These are phyloP conservation scores for Aureobasidium sp. DNA, from an alignment of 2,329 filamentous ascomycete species.

Conservation along the genomic window DNA sequence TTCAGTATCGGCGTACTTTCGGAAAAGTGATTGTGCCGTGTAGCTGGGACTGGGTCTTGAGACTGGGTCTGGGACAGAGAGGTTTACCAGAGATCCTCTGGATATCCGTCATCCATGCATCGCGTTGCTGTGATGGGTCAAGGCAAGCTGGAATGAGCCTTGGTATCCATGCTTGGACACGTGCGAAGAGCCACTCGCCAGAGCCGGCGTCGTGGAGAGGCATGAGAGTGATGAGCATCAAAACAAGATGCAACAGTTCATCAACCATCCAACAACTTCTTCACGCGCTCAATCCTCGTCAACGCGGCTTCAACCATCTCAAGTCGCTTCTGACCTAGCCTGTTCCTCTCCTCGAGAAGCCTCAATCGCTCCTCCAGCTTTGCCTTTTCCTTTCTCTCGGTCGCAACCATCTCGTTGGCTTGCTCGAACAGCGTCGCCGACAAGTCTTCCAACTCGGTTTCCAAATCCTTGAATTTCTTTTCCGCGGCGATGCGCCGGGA, in stretches of 20 bases:
- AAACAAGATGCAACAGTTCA: neutral
- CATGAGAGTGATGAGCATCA: neutral
- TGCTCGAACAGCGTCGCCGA: slow-evolving; percentile 66
- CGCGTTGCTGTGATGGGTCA: too few relatives aligned
- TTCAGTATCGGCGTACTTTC: too few relatives aligned
- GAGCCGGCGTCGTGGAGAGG: too few relatives aligned
- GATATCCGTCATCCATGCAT: too few relatives aligned
- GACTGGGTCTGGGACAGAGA: too few relatives aligned
- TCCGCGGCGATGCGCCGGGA: slow-evolving; percentile 58
- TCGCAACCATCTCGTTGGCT: slow-evolving; percentile 76
- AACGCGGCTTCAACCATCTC: slow-evolving; percentile 65
- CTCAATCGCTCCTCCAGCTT: slow-evolving; percentile 62
- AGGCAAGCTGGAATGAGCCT: too few relatives aligned
- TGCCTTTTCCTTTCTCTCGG: slow-evolving; percentile 62
- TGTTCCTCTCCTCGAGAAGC: slow-evolving; percentile 60
- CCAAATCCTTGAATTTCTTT: slow-evolving; percentile 54
- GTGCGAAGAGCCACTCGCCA: too few relatives aligned
- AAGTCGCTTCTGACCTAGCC: slow-evolving; percentile 59
- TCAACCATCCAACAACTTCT: slow-evolving; percentile 46
- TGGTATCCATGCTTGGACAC: neutral
- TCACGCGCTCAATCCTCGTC: slow-evolving; percentile 61
- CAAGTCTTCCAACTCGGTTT: slow-evolving; percentile 68
- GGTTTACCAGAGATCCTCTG: too few relatives aligned
- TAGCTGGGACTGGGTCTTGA: too few relatives aligned
- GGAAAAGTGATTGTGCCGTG: too few relatives aligned